Evolutionary conservation across 768 basidiomycete genomes (phyloP), one percentile per base, ranked within the genome.

Genomic region (Lentinula edodes): DNA sequence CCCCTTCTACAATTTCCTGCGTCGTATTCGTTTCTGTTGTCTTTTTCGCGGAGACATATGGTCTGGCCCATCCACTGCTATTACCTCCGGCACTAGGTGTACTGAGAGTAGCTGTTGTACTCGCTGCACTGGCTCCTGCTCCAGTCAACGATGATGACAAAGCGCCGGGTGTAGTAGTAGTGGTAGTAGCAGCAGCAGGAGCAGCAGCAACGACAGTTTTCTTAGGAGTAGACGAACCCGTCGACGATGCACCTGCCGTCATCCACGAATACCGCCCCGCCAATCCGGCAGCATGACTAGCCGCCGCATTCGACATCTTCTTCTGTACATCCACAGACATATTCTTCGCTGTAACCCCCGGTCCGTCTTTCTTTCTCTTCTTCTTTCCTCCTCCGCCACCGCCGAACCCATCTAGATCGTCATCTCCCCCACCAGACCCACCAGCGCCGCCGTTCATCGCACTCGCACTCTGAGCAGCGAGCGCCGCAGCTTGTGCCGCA

Each of bases 291-390:
- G 91, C 91, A 70, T 92, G 91, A 65, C 87, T 89, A 23, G 93
- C 93, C 6, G 91, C 90, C 23, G 89, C 89, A 71, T 96, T 93
- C 38, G 89, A 90, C 87, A 95, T 87, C 71, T 92, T 93, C 80
- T 95, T 95, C 66, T 88, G 79, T 67, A 93, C 89, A 66, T 95
- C 93, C 72, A 94, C 93, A 5, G 87, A 89, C 90, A 95, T 92
- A 69, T 93, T 94, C 61, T 89, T 78, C 59, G 92, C 91, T 0
- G 90, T 90, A 10, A 92, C 89, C 10, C 91, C 89, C 0, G 91
- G 90, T 0, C 89, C 89, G 36, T 92, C 91, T 70, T 89, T 87
- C 71, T 91, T 92, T 73, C 89, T 83, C 74, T 91, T 91, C 76
- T 89, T 91, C 75, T 88, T 87, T 54, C 81, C 82, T 39, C 78